Evolutionary conservation across 2,329 filamentous ascomycete species (phyloP).

Genomic region (Epichloe sylvatica): DNA sequence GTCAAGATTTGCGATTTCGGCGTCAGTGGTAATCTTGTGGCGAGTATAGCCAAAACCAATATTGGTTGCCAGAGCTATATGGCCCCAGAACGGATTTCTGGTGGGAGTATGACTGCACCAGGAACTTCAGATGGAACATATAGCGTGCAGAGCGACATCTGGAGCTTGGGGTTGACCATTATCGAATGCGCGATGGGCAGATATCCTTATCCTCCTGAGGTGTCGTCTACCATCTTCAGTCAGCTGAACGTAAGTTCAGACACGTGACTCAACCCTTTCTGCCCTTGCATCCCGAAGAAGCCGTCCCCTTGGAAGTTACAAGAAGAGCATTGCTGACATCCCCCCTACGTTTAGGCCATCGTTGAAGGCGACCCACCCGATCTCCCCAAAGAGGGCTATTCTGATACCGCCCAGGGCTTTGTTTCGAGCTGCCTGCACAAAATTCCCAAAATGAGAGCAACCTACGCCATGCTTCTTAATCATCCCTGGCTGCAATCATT

Average conservation of each 20-base stretch:
- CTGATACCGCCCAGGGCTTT: conserved; percentile 69
- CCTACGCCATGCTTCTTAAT: conserved; percentile 75
- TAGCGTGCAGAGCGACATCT: conserved; percentile 95
- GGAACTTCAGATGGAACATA: conserved; percentile 70
- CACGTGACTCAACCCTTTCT: not conserved
- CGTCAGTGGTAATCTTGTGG: conserved; percentile 89
- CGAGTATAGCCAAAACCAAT: conserved; percentile 95
- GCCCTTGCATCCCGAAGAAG: not conserved
- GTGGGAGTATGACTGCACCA: conserved; percentile 61
- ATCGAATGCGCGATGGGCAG: conserved; percentile 91
- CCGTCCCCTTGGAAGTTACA: too few species aligned
- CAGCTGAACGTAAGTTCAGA: conserved; percentile 67
- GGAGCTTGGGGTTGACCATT: conserved; percentile 86
- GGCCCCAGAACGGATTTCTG: conserved; percentile 90
- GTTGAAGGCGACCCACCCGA: conserved; percentile 92
- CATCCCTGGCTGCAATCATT: conserved; percentile 77
- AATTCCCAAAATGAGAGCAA: conserved; percentile 80
- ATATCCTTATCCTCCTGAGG: conserved; percentile 94
- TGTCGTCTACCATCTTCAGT: conserved; percentile 96
- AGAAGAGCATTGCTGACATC: conserved; percentile 4
- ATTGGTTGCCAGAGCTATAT: conserved; percentile 99
- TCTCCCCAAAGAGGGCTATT: conserved; percentile 66
- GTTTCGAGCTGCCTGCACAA: conserved; percentile 86
- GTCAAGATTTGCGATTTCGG: conserved; percentile 99
- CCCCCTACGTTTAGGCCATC: conserved; percentile 54